Base-by-base conservation (phyloP, 2,329 filamentous ascomycete species). In the Chrysoporthe puriensis region DNA sequence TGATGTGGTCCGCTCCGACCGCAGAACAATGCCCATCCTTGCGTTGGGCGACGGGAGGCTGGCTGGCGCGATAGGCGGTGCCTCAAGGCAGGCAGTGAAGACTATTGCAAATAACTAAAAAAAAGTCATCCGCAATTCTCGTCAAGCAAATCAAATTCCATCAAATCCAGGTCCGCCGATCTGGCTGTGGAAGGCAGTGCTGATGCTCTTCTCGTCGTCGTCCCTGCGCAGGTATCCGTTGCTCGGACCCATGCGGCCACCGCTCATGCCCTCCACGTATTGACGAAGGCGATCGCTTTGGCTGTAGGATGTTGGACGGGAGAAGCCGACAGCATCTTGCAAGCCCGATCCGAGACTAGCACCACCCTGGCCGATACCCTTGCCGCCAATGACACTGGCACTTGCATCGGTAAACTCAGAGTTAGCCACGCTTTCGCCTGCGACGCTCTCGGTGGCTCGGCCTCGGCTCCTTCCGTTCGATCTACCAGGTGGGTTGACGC, bases 101-200 rank as follows among this genome's bases (percentile, higher is more conserved):
- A 54, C 43, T 63, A 52, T 59, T 63, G 65, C 61, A 65, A 64
- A 36, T 44, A 56, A 68, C 54, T 63, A 42, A 32, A 66, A 63
- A 59, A 66, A 46, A 26, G 54, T 52, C 54, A 67, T 60, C 60
- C 65, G 66, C 66, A 43, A 57, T 61, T 26, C 40, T 48, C 36
- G 18, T 77, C 75, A 75, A 68, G 76, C 75, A 69, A 75, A 78
- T 69, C 77, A 77, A 73, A 70, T 70, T n/a, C 68, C 68, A 75
- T 86, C 84, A 72, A 85, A 86, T 69, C 84, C 83, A 18, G 76
- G 69, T 26, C 85, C 83, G 71, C 93, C 94, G 73, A 97, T 89
- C 80, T 98, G 96, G 82, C 94, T 97, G 70, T 95, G 94, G 81
- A 98, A 99, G 61, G 94, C 94, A 63, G 96, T 98, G 76, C 93